phyloP scores from a whole-genome alignment of 148 eudicot genomes.

The Vaccinium macrocarpon region DNA sequence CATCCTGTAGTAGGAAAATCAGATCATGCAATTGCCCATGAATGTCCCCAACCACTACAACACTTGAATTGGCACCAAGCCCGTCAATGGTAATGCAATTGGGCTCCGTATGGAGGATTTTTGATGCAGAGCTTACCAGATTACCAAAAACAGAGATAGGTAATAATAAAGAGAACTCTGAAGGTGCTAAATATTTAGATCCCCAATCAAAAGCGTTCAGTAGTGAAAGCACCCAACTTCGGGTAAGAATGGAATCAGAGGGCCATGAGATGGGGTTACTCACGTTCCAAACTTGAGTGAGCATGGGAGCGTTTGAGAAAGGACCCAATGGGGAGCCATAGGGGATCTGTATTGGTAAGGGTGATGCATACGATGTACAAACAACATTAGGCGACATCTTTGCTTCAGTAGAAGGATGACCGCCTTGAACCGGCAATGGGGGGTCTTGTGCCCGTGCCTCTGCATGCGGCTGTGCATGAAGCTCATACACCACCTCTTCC shows the following conservation, averaged over 20 bases:
- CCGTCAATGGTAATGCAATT: constrained; percentile 72
- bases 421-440: too few species aligned
- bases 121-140: constrained; percentile 56
- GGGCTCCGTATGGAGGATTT: constrained; percentile 80
- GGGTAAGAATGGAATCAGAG: constrained; percentile 41
- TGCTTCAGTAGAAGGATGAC: too few species aligned
- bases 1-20: neutral
- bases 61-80: constrained; percentile 29
- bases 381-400: too few species aligned
- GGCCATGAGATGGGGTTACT: constrained; percentile 66
- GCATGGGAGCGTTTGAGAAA: too few species aligned
- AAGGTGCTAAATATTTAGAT: constrained; percentile 55
- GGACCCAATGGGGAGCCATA: too few species aligned
- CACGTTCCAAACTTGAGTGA: neutral
- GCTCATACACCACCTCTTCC: too few species aligned
- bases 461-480: too few species aligned
- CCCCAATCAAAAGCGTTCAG: constrained; percentile 66
- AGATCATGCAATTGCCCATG: constrained; percentile 12
- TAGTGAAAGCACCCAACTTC: constrained; percentile 57
- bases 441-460: too few species aligned
- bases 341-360: too few species aligned
- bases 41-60: constrained; percentile 87
- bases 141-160: constrained; percentile 64
- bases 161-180: constrained; percentile 57
- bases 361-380: too few species aligned